Base-by-base conservation (phyloP, 371 early-diverging fungal genomes). In the Rhizopus microsporus region DNA sequence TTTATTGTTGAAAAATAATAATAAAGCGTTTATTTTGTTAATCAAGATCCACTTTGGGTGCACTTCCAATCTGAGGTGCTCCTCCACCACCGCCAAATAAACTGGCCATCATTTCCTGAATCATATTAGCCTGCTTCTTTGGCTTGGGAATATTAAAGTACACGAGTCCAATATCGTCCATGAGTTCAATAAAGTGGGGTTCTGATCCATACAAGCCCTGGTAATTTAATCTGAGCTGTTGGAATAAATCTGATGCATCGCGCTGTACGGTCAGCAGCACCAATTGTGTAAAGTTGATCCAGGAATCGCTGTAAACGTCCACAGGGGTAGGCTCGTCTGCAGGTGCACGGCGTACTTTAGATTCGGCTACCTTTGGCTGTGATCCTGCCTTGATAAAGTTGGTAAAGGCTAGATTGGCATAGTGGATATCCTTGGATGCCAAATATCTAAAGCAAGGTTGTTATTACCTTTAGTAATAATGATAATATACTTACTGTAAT, bases 81-180 rank as follows among this genome's bases (percentile, higher is more conserved):
- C 51, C 53, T 8, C 46, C 4, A 17, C 65, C 65, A 12, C 76
- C 81, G 47, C 75, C 76, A 57, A 90, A 88, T n/a, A 90, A 65
- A 62, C 82, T 84, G 59, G 77, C 83, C 83, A 91, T 88, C 45
- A 91, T 62, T 59, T 91, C 91, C 40, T 82, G 82, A 59, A 90
- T 67, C 68, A 88, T 74, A 48, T 90, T 90, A 23, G 71, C 69
- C 68, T 88, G 89, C 55, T 83, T 81, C 62, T 76, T 79, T 37
- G 86, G 88, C 32, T 82, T 74, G 33, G 72, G 78, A 33, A 91
- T 80, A 33, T 82, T 82, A 71, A 89, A 91, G 66, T 82, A 90
- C 29, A 76, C 70, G 17, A 82, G 74, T 7, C 88, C 90, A 43
- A 91, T 77, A n/a, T 77, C 72, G 10, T 87, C 81, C 69, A 90